Percentiles rank a stretch among this genome's conserved stretches.
These are phyloP conservation scores for Lodderomyces orthopsilosis DNA, from an alignment of 1,139 yeast genomes.

Conservation along the genomic window DNA sequence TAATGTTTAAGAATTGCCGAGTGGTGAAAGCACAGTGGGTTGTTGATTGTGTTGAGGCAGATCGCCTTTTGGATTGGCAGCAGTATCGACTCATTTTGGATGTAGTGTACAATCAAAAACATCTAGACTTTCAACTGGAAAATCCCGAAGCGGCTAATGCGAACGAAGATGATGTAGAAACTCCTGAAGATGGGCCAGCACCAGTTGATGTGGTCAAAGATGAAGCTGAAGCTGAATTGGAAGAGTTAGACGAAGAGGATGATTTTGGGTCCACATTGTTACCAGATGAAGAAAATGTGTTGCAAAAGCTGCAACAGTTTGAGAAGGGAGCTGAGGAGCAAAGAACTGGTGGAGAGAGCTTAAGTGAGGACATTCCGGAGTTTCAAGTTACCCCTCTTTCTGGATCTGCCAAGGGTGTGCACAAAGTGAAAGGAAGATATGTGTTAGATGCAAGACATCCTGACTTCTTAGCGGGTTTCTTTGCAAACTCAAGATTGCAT, in stretches of 20 bases:
- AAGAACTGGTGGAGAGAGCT: conserved; percentile 11
- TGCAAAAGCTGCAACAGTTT: conserved; percentile 6
- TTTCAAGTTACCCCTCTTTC: conserved; percentile 5
- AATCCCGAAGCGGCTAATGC: background rate
- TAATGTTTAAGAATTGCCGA: conserved; percentile 62
- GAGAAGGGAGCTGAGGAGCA: conserved; percentile 6
- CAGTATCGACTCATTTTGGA: conserved; percentile 56
- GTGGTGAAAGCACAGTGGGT: conserved; percentile 89
- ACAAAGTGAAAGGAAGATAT: conserved; percentile 12
- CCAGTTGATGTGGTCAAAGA: background rate
- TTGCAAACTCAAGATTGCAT: conserved; percentile 80
- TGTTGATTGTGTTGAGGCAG: conserved; percentile 53
- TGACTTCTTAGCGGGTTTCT: conserved; percentile 66
- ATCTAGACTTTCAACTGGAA: conserved; percentile 25
- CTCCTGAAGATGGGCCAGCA: background rate
- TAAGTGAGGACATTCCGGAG: conserved; percentile 10
- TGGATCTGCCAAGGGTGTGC: conserved; percentile 10
- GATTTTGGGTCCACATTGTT: conserved; percentile 1
- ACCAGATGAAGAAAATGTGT: conserved; percentile 7
- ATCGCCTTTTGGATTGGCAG: conserved; percentile 62
- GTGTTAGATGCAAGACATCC: conserved; percentile 70
- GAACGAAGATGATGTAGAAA: background rate
- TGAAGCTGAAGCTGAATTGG: conserved; percentile 5
- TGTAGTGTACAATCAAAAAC: conserved; percentile 49
- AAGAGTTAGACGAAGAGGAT: conserved; percentile 10